Base-by-base conservation (phyloP, 371 early-diverging fungal genomes). In the Zopfochytrium polystomum region DNA sequence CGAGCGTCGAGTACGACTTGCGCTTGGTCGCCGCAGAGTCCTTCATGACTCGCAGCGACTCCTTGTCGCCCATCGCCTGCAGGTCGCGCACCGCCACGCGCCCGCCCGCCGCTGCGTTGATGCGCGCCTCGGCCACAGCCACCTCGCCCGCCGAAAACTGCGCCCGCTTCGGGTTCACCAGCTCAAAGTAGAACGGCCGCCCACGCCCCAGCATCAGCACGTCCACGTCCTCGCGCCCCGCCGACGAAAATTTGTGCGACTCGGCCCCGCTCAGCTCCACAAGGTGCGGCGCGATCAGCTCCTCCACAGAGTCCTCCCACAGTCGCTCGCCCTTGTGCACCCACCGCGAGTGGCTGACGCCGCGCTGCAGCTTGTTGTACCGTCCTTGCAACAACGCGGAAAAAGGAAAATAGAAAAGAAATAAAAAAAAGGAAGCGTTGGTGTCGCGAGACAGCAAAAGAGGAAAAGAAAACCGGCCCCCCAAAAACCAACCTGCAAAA, bases 221-320 rank as follows among this genome's bases (percentile, higher is more conserved):
- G 75, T 99, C 95, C 15, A 90, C 89, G 77, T 99, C 99, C 69
- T 99, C 99, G 35, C 99, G 84, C 2, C 98, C 99, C 1, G 96
- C 86, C 0, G 90, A 83, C 2, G 87, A 82, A 72, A 99, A 91
- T 55, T 90, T 91, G 72, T 82, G 86, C 18, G 71, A 84, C 5
- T 74, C 75, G 15, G 68, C 34, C 46, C 47, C 58, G 5, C 49
- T 13, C 34, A 29, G 67, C 7, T 66, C 65, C 60, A 78, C 73
- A 44, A 92, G 60, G 2, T 80, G 67, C 29, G 79, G 80, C 2
- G 83, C 87, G 32, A 90, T 81, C 45, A 87, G 79, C 51, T 93
- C 96, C 1, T 92, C 87, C 0, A 96, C 93, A 1, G 88, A 88
- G 35, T 82, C 72, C 50, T 87, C 87, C 9, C 90, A 78, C 49